Evolutionary conservation across 805 yeast genomes (phyloP), one percentile per base, ranked within the genome.

Genomic region (Candida cerambycidarum): DNA sequence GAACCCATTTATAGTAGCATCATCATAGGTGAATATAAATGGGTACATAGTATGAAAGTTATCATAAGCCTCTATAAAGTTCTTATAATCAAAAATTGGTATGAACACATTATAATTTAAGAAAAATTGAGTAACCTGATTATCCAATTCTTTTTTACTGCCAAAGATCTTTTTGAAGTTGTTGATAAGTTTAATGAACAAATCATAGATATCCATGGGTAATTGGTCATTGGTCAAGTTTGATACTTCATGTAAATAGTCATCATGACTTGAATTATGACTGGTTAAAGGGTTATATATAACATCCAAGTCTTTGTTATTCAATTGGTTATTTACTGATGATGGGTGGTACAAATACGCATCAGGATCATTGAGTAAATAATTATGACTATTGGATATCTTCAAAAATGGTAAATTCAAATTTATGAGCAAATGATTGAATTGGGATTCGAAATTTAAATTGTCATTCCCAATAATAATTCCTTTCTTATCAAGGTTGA

Each of bases 81-180:
- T 59, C 36, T 71, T 75, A 49, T 74, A 77, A 50, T 78, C 82
- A 47, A 78, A 69, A 7, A 78, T 72, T 3, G 83, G 83, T 18
- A 78, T 68, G 45, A 78, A 67, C 16, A 73, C 69, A 58, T 78
- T 78, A 55, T 74, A 75, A 54, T 76, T 73, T 45, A 76, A 62
- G 52, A 78, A 78, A 54, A 66, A 78, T 31, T 75, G 68, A 52
- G 65, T 61, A 16, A 78, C 67, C 41, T 75, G 69, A 45, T 67
- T 68, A 51, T 78, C 83, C 42, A 71, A 54, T 53, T 71, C 66
- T 40, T 59, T 59, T 47, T 65, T 66, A 41, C 57, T 56, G 40
- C 50, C 57, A 51, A 70, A 69, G 2, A 70, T 42, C 41, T 64
- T 67, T 44, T 70, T 70, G 52, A 70, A 69, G 44, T 69, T 69